Base-by-base conservation (phyloP, 345 rosid genomes). In the Stellera chamaejasme region DNA sequence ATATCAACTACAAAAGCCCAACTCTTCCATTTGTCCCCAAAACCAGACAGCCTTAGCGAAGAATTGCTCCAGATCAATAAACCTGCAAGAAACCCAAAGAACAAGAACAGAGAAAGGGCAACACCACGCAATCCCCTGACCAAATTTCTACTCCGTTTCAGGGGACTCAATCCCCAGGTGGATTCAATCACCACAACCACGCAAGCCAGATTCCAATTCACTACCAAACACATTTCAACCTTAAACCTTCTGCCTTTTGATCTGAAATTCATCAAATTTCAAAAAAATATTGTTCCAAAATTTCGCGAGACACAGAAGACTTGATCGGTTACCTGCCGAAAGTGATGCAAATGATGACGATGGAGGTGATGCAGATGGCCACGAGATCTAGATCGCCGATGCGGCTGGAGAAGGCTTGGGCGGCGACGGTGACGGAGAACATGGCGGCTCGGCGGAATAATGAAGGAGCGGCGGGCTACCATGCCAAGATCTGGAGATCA, bases 161-260 rank as follows among this genome's bases (percentile, higher is more conserved):
- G 62, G 32, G 98, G 80, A 27, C 66, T 39, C n/a, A 81, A 27
- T 2, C 93, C 96, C 84, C 83, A 85, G 53, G 66, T 63, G 0
- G 88, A 76, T 52, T 92, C 96, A 27, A 77, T 79, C 50, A 86
- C 96, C 39, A 73, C 88, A 13, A 84, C 3, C 8, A 74, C 87
- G 60, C 46, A 47, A 39, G 67, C 80, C 47, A 92, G 72, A 15
- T 48, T 14, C 90, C 90, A 85, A 19, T 66, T 59, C 56, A 84
- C 69, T 25, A 65, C 75, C 50, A 84, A 48, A 69, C 61, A 67
- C 10, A n/a, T n/a, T n/a, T n/a, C n/a, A n/a, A n/a, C n/a, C n/a
- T n/a, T n/a, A n/a, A n/a, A n/a, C n/a, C n/a, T n/a, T n/a, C n/a
- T n/a, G n/a, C n/a, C n/a, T n/a, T n/a, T n/a, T n/a, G n/a, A n/a